Percentiles rank a stretch among this genome's conserved stretches.
Conservation (phyloP, 1,284 basidiomycete genomes). For the Tilletia indica region DNA sequence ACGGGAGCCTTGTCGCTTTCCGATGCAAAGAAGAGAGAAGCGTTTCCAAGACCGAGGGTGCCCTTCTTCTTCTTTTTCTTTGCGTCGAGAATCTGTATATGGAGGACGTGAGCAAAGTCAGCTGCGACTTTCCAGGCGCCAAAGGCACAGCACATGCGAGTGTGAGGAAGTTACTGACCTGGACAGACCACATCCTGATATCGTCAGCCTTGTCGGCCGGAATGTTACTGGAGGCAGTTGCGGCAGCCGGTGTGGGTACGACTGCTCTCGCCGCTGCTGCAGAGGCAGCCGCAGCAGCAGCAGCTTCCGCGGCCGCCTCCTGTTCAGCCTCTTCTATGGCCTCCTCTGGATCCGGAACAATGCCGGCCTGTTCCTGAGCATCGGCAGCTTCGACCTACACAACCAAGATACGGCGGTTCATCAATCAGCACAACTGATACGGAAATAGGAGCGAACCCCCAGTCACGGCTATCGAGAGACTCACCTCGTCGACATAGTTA, state of each 20-base stretch:
- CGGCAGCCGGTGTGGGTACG: constrained; percentile 6
- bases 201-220: constrained; percentile 44
- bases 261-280: constrained; percentile 30
- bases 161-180: constrained; percentile 25
- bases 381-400: constrained; percentile 35
- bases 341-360: constrained; percentile 32
- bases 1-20: constrained; percentile 54
- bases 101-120: not conserved
- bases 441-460: not conserved
- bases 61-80: constrained; percentile 54
- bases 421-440: no score
- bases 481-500: constrained; percentile 53
- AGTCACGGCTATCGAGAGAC: not conserved
- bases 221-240: constrained; percentile 29
- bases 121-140: not conserved
- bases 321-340: constrained; percentile 25
- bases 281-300: constrained; percentile 31
- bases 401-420: not conserved
- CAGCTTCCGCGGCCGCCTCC: constrained; percentile 37
- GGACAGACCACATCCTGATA: constrained; percentile 55
- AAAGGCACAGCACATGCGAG: not conserved
- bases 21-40: constrained; percentile 52
- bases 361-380: constrained; percentile 25
- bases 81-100: constrained; percentile 36
- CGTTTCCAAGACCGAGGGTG: constrained; percentile 54